These are phyloP conservation scores for Mycena crocata DNA, from an alignment of 768 basidiomycete genomes.

Conservation along the genomic window DNA sequence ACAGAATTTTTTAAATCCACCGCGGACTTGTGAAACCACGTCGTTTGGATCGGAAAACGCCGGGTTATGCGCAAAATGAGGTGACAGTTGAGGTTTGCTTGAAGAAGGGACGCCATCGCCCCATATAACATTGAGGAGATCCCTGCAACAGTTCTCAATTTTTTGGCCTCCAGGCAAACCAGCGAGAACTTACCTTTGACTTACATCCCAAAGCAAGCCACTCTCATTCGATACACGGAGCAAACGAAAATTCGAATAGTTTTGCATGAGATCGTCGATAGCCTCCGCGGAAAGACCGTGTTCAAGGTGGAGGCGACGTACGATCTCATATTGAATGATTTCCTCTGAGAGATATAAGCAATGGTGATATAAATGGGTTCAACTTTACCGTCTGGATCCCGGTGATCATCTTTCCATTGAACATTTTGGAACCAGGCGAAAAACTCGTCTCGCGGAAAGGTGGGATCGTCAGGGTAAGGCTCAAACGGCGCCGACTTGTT, in stretches of 20 bases:
- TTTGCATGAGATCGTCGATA: slow-evolving; percentile 48
- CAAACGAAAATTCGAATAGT: slow-evolving; percentile 36
- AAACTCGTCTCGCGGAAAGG: slow-evolving; percentile 47
- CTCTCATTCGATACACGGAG: slow-evolving; percentile 39
- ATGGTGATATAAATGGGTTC: not conserved
- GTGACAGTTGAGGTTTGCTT: no score
- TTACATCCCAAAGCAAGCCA: slow-evolving; percentile 56
- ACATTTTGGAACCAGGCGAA: slow-evolving; percentile 44
- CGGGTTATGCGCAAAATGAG: no score
- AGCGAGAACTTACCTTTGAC: slow-evolving; percentile 11
- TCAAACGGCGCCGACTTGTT: slow-evolving; percentile 43
- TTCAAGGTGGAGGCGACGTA: slow-evolving; percentile 48
- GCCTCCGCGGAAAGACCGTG: slow-evolving; percentile 45
- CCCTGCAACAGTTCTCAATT: no score
- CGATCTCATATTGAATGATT: slow-evolving; percentile 59
- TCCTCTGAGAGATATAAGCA: slow-evolving; percentile 50
- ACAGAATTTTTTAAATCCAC: no score
- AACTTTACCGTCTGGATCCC: slow-evolving; percentile 63
- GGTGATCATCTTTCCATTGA: slow-evolving; percentile 50
- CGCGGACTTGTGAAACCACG: no score
- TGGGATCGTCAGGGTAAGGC: slow-evolving; percentile 60
- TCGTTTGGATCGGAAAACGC: no score
- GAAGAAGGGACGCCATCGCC: no score
- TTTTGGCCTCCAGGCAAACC: no score
- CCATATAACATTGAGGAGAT: no score